These are phyloP conservation scores for Malbranchea zuffiana DNA, from an alignment of 2,329 filamentous ascomycete species.

Conservation along the genomic window DNA sequence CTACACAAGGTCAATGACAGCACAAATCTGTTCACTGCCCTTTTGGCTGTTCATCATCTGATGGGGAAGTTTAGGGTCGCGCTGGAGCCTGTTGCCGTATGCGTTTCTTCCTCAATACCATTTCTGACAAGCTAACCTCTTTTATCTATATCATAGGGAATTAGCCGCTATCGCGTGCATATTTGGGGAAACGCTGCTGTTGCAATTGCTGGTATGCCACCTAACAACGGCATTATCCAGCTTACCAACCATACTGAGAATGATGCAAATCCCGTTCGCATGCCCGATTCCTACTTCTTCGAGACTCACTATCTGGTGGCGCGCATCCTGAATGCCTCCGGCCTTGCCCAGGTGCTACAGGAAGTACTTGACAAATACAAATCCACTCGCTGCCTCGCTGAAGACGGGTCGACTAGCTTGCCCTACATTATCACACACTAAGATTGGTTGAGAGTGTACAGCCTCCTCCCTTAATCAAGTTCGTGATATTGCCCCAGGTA, in stretches of 20 bases:
- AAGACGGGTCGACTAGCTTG: background rate
- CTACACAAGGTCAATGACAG: background rate
- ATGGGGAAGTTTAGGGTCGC: background rate
- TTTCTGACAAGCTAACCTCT: background rate
- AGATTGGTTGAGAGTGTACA: too few relatives aligned
- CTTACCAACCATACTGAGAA: background rate
- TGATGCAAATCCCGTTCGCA: too few relatives aligned
- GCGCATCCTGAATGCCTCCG: constrained; percentile 2
- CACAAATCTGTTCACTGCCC: background rate
- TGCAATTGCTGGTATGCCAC: background rate
- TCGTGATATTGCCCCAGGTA: too few relatives aligned
- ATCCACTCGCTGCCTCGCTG: background rate
- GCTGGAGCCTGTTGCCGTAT: background rate
- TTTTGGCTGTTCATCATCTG: background rate
- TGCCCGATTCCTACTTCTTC: constrained; percentile 3
- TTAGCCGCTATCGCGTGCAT: background rate
- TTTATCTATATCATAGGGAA: too few relatives aligned
- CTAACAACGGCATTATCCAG: background rate
- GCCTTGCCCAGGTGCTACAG: constrained; percentile 1
- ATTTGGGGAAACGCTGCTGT: background rate
- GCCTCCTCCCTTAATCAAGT: too few relatives aligned
- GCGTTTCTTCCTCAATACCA: too few relatives aligned
- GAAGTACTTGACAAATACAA: constrained; percentile 1
- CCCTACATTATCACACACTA: constrained; percentile 3
- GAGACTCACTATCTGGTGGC: background rate